These are phyloP conservation scores for Rhazya stricta DNA, from an alignment of 257 asterid species.

Conservation along the genomic window DNA sequence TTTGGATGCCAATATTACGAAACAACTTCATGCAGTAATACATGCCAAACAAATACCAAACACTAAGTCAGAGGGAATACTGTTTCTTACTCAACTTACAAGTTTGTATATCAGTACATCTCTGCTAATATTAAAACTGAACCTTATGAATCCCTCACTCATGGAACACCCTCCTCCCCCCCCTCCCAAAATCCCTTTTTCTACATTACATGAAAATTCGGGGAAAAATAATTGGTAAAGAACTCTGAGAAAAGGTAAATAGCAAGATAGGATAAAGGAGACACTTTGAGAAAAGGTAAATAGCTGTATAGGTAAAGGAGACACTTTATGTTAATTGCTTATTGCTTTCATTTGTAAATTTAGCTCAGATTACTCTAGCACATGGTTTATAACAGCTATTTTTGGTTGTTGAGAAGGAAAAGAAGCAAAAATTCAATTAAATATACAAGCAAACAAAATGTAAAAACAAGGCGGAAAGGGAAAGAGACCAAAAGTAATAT, in stretches of 20 bases:
- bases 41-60: slow-evolving; percentile 76
- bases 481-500: too few relatives aligned
- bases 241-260: too few relatives aligned
- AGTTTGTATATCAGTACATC: slow-evolving; percentile 30
- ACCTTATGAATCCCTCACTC: slow-evolving; percentile 7
- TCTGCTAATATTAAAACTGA: neutral
- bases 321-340: neutral
- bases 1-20: neutral
- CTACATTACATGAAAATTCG: slow-evolving; percentile 32
- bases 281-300: slow-evolving; percentile 43
- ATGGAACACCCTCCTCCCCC: slow-evolving; percentile 6
- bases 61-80: slow-evolving; percentile 71
- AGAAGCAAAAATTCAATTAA: too few relatives aligned
- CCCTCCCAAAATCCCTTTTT: neutral
- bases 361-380: too few relatives aligned
- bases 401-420: too few relatives aligned
- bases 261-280: too few relatives aligned
- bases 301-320: neutral
- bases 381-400: too few relatives aligned
- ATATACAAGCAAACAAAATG: too few relatives aligned
- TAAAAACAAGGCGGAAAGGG: too few relatives aligned
- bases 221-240: slow-evolving; percentile 32
- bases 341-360: neutral
- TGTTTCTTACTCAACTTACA: slow-evolving; percentile 67
- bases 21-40: slow-evolving; percentile 43